Base-by-base conservation (phyloP, 148 eudicot genomes). In the Arbutus unedo region DNA sequence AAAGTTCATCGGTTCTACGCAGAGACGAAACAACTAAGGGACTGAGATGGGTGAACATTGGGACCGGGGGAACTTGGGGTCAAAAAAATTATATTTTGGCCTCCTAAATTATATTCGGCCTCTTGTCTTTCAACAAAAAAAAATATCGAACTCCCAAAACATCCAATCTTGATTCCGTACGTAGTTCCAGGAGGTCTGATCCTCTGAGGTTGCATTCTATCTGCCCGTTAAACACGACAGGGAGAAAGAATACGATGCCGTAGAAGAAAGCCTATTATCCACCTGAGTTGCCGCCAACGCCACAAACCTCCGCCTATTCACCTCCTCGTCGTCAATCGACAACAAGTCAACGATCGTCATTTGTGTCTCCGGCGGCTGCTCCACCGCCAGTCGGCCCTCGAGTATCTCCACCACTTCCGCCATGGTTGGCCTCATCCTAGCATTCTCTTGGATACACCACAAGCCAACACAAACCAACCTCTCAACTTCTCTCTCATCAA, bases 371-470 rank as follows among this genome's bases (percentile, higher is more conserved):
- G 98, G 98, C 0, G 98, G 95, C 80, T 91, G 93, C 13, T 88
- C 93, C 25, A 91, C 89, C 0, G 54, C 60, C 13, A 45, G 67
- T 2, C 84, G 89, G 31, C 95, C 95, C 81, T 93, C 96, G 8
- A 95, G 90, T 95, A 94, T 93, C 31, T 93, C 93, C 2, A 92
- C 94, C 43, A 95, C 98, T n/a, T 81, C 81, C 31, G 87, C 84
- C 98, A 95, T 95, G 16, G 84, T 89, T n/a, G 98, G 98, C 92
- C 98, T 82, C 8, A 86, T 81, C 78, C 86, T 88, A 31, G 92
- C 83, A 82, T 88, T 88, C 84, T 95, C 98, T 78, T 95, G 98
- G 77, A 93, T 91, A 74, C 98, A 95, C 98, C 96, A 93, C 62
- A 96, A 76, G 0, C 95, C 98, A 5, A 93, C 87, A 53, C 83